Conservation (phyloP, 148 eudicot genomes). For the Chenopodium berlandieri region DNA sequence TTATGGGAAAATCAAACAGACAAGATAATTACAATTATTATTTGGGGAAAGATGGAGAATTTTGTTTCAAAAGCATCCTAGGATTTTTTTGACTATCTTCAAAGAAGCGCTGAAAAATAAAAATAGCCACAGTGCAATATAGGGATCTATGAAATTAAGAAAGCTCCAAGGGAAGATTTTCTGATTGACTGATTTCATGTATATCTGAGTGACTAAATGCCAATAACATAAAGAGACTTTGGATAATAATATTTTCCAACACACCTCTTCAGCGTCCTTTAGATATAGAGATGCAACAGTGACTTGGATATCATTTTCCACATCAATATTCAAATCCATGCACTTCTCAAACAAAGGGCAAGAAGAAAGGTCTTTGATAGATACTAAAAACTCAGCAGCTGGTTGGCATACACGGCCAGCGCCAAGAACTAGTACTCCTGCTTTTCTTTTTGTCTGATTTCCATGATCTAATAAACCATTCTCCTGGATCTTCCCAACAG, state of each 20-base stretch:
- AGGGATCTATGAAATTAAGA: neutral
- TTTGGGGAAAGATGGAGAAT: neutral
- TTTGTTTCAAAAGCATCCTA: neutral
- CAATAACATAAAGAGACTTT: neutral
- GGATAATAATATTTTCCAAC: slow-evolving; percentile 1
- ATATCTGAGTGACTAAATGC: no score
- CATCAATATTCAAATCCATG: slow-evolving; percentile 41
- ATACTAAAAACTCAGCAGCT: slow-evolving; percentile 77
- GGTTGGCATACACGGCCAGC: slow-evolving; percentile 99
- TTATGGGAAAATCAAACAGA: neutral
- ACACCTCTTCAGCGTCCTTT: slow-evolving; percentile 92
- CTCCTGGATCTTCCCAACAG: slow-evolving; percentile 52
- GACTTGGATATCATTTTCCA: slow-evolving; percentile 56
- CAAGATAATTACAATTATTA: no score
- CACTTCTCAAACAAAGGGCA: slow-evolving; percentile 45
- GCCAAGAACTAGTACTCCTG: slow-evolving; percentile 77
- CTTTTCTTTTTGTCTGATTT: slow-evolving; percentile 37
- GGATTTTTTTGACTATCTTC: neutral
- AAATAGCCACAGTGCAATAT: neutral
- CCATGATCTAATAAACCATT: slow-evolving; percentile 27
- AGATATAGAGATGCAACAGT: slow-evolving; percentile 86
- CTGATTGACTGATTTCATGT: neutral
- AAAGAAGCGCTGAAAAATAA: neutral
- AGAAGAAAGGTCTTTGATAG: slow-evolving; percentile 52
- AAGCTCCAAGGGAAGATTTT: neutral